A percentile compares a stretch with the other conserved stretches of the same genome.
These are phyloP conservation scores for Cladorrhinum sp. DNA, from an alignment of 2,329 filamentous ascomycete genomes.

Conservation along the genomic window DNA sequence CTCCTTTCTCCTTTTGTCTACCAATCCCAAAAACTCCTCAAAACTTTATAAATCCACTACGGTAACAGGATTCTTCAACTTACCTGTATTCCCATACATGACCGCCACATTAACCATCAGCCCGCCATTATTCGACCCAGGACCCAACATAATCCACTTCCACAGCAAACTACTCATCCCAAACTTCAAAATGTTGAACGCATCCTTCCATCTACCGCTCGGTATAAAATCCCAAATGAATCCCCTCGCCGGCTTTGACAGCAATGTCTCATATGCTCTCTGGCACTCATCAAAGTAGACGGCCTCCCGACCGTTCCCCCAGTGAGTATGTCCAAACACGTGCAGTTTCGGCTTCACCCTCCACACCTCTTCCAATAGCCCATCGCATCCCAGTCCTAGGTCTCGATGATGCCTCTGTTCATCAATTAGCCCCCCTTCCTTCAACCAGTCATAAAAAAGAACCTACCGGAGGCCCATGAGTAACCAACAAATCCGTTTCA, in stretches of 20 bases:
- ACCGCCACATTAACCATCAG: slow-evolving; percentile 58
- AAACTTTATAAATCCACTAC: slow-evolving; percentile 35
- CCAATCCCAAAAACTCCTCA: not conserved
- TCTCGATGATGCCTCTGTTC: slow-evolving; percentile 64
- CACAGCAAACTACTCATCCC: slow-evolving; percentile 49
- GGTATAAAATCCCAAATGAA: slow-evolving; percentile 45
- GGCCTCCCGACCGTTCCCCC: slow-evolving; percentile 65
- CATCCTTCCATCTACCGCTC: slow-evolving; percentile 45
- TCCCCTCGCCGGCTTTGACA: slow-evolving; percentile 43
- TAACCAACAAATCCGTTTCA: slow-evolving; percentile 75
- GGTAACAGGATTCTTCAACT: slow-evolving; percentile 40
- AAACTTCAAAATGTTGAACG: slow-evolving; percentile 42
- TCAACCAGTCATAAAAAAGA: not conserved
- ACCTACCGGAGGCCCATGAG: slow-evolving; percentile 70
- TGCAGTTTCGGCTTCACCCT: slow-evolving; percentile 72
- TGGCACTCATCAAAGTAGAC: slow-evolving; percentile 76
- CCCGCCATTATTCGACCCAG: slow-evolving; percentile 47
- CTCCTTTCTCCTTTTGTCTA: not conserved
- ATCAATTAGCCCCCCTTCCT: not conserved
- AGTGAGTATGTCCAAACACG: slow-evolving; percentile 84
- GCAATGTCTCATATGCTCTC: slow-evolving; percentile 65
- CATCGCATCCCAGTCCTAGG: slow-evolving; percentile 64
- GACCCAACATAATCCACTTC: slow-evolving; percentile 56
- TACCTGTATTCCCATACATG: slow-evolving; percentile 52
- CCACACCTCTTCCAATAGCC: slow-evolving; percentile 69